Evolutionary conservation across 352 stramenopile species (phyloP).

Genomic region (Phytophthora syringae): DNA sequence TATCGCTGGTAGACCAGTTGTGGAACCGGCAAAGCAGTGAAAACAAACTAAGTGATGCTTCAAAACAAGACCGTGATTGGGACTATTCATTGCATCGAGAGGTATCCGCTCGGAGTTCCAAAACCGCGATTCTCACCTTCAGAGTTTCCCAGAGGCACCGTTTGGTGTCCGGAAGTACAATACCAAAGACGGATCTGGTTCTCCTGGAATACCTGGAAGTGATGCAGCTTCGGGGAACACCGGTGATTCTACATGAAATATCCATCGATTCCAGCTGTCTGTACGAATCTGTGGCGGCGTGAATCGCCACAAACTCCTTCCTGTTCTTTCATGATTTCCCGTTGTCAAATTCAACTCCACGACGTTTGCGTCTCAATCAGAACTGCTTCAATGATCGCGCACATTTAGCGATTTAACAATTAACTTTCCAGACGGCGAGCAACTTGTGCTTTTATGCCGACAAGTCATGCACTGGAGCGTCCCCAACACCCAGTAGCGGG

Average conservation of each 20-base stretch:
- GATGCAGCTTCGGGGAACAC: neutral
- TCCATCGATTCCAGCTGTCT: neutral
- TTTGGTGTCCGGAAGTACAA: neutral
- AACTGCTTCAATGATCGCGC: neutral
- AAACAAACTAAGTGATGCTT: neutral
- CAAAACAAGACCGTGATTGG: neutral
- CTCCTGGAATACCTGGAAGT: neutral
- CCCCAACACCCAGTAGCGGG: neutral
- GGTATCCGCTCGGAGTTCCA: neutral
- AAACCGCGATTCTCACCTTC: neutral
- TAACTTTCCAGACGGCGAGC: neutral
- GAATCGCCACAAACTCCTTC: neutral
- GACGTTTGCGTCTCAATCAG: slow-evolving; percentile 1
- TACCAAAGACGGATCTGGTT: neutral
- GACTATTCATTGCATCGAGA: neutral
- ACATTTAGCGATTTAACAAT: neutral
- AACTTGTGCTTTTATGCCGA: neutral
- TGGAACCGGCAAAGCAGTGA: slow-evolving; percentile 1
- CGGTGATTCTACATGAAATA: neutral
- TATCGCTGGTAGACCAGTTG: neutral
- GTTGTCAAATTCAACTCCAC: slow-evolving; percentile 8
- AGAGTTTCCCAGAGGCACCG: neutral
- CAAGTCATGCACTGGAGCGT: neutral
- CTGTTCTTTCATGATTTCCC: neutral
- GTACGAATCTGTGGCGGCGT: neutral